A percentile compares a stretch with the other conserved stretches of the same genome.
Evolutionary conservation across 1,284 basidiomycete species (phyloP).

Genomic region (Ganoderma meredithae): DNA sequence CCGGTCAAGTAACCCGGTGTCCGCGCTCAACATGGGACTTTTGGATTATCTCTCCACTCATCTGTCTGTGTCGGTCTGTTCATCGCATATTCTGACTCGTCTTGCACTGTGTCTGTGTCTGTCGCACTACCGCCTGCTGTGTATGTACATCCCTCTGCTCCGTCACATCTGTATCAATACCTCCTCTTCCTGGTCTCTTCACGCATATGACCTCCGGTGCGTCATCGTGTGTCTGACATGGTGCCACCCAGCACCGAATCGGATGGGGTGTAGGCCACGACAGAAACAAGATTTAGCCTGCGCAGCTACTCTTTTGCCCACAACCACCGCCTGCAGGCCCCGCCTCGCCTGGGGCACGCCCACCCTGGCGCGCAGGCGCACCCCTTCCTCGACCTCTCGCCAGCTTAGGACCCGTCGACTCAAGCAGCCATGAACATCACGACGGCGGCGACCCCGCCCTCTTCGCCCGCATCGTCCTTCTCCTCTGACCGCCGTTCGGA

Average conservation of each 20-base stretch:
- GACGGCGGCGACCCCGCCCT: neutral
- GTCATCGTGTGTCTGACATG: neutral
- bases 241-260: neutral
- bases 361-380: neutral
- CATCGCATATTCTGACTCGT: neutral
- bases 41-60: neutral
- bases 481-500: neutral
- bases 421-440: constrained; percentile 1
- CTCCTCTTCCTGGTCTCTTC: neutral
- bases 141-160: constrained; percentile 7
- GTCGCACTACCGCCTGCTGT: neutral
- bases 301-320: neutral
- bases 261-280: neutral
- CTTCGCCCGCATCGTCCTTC: neutral
- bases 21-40: neutral
- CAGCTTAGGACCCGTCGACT: neutral
- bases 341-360: constrained; percentile 8
- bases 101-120: constrained; percentile 1
- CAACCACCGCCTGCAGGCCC: constrained; percentile 6
- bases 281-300: neutral
- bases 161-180: constrained; percentile 5
- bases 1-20: neutral
- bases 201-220: neutral
- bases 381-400: neutral
- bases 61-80: neutral